phyloP scores from a whole-genome alignment of 768 basidiomycete species.

The Postia placenta region DNA sequence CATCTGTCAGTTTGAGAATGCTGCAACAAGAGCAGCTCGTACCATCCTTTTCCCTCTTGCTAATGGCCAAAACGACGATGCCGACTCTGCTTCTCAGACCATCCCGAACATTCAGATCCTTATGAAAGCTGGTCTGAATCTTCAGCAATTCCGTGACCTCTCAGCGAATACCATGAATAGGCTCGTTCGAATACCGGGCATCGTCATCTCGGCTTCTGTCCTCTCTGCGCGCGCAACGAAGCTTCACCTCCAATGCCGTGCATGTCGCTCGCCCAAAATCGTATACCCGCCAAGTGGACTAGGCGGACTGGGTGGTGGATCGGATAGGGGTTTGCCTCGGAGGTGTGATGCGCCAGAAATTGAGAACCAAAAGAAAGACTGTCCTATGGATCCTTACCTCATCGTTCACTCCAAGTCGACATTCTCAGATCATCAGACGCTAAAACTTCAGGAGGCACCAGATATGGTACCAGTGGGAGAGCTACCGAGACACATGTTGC shows the following conservation, averaged over 20 bases:
- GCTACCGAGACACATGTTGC: slow-evolving; percentile 88
- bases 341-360: slow-evolving; percentile 76
- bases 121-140: slow-evolving; percentile 83
- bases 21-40: slow-evolving; percentile 79
- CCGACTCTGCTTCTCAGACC: slow-evolving; percentile 39
- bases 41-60: slow-evolving; percentile 76
- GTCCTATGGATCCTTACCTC: slow-evolving; percentile 92
- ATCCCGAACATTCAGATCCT: slow-evolving; percentile 82
- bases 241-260: slow-evolving; percentile 88
- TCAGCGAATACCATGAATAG: slow-evolving; percentile 93
- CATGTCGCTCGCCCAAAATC: slow-evolving; percentile 74
- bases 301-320: slow-evolving; percentile 84
- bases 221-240: slow-evolving; percentile 91
- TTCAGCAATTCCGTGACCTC: slow-evolving; percentile 91
- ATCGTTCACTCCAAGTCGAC: slow-evolving; percentile 92
- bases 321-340: slow-evolving; percentile 80
- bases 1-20: slow-evolving; percentile 78
- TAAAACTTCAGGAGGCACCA: slow-evolving; percentile 97
- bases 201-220: slow-evolving; percentile 95
- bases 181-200: slow-evolving; percentile 94
- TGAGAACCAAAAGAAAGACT: slow-evolving; percentile 88
- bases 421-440: slow-evolving; percentile 92
- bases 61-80: slow-evolving; percentile 26
- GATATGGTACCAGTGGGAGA: slow-evolving; percentile 99
- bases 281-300: slow-evolving; percentile 74